These are phyloP conservation scores for Neophaeococcomyces mojaviensis DNA, from an alignment of 2,329 filamentous ascomycete species.

Conservation along the genomic window DNA sequence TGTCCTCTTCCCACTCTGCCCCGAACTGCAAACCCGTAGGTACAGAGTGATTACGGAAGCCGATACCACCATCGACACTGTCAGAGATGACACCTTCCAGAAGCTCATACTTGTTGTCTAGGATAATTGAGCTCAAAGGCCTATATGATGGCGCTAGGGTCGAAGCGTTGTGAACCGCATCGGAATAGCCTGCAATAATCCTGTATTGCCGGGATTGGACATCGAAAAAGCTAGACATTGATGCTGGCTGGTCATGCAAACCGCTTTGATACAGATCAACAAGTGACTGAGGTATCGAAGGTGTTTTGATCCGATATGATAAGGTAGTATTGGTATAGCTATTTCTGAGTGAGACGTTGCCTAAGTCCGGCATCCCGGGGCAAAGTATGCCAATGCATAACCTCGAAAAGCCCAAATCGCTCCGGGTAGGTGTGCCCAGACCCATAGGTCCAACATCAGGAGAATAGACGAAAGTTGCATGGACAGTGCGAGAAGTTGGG, in stretches of 20 bases:
- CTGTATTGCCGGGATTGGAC: slow-evolving; percentile 32
- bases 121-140: slow-evolving; percentile 27
- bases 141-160: slow-evolving; percentile 29
- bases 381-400: slow-evolving; percentile 19
- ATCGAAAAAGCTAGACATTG: slow-evolving; percentile 39
- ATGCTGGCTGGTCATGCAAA: slow-evolving; percentile 18
- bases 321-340: slow-evolving; percentile 14
- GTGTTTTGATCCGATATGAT: background rate
- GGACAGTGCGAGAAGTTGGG: slow-evolving; percentile 12
- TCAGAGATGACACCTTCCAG: slow-evolving; percentile 34
- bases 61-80: slow-evolving; percentile 33
- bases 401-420: slow-evolving; percentile 27
- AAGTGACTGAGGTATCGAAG: slow-evolving; percentile 27
- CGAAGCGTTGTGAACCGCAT: slow-evolving; percentile 7
- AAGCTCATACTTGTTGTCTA: slow-evolving; percentile 27
- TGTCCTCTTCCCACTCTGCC: slow-evolving; percentile 39
- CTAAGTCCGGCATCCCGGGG: slow-evolving; percentile 25
- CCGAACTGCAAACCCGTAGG: slow-evolving; percentile 40
- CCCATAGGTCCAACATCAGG: slow-evolving; percentile 33
- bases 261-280: slow-evolving; percentile 35
- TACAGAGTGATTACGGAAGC: slow-evolving; percentile 39
- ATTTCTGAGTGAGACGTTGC: slow-evolving; percentile 25
- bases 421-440: slow-evolving; percentile 32
- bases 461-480: slow-evolving; percentile 31
- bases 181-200: background rate